Percentiles rank a stretch among this genome's conserved stretches.
These are phyloP conservation scores for Seiridium unicorne DNA, from an alignment of 2,329 filamentous ascomycete species.

Conservation along the genomic window DNA sequence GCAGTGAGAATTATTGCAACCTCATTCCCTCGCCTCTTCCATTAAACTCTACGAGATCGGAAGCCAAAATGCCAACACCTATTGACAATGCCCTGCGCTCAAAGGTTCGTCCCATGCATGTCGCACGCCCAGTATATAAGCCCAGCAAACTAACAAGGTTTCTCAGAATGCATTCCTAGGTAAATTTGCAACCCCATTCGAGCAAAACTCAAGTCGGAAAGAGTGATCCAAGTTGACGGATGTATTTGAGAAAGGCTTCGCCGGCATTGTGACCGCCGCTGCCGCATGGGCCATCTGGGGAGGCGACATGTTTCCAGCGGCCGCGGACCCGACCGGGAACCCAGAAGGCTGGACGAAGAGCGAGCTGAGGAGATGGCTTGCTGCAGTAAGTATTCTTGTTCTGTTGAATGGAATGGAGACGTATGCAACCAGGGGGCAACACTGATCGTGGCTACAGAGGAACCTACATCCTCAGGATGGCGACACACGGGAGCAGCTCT, in stretches of 20 bases:
- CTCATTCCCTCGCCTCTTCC: not conserved
- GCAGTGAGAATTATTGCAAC: not conserved
- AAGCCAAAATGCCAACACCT: slow-evolving; percentile 61
- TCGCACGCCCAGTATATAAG: not conserved
- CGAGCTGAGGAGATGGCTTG: slow-evolving; percentile 79
- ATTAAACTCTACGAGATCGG: not conserved
- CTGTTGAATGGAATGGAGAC: not conserved
- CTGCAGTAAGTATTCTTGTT: slow-evolving; percentile 58
- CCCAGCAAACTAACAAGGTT: slow-evolving; percentile 13
- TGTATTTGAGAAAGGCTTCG: slow-evolving; percentile 61
- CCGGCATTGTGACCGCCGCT: slow-evolving; percentile 76
- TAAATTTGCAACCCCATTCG: slow-evolving; percentile 31
- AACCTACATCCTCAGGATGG: slow-evolving; percentile 58
- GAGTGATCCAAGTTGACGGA: slow-evolving; percentile 1
- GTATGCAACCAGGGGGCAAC: not conserved
- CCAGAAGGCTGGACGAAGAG: slow-evolving; percentile 71
- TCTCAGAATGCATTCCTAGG: slow-evolving; percentile 67
- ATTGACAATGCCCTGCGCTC: slow-evolving; percentile 69
- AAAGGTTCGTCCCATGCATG: slow-evolving; percentile 49
- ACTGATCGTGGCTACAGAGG: slow-evolving; percentile 43
- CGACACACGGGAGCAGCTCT: slow-evolving; percentile 60
- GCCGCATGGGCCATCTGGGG: slow-evolving; percentile 86
- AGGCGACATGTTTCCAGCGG: slow-evolving; percentile 75
- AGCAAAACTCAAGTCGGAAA: slow-evolving; percentile 14
- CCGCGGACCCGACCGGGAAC: slow-evolving; percentile 75